phyloP scores from a whole-genome alignment of 495 filamentous ascomycete species.

The Podospora tetraspora region DNA sequence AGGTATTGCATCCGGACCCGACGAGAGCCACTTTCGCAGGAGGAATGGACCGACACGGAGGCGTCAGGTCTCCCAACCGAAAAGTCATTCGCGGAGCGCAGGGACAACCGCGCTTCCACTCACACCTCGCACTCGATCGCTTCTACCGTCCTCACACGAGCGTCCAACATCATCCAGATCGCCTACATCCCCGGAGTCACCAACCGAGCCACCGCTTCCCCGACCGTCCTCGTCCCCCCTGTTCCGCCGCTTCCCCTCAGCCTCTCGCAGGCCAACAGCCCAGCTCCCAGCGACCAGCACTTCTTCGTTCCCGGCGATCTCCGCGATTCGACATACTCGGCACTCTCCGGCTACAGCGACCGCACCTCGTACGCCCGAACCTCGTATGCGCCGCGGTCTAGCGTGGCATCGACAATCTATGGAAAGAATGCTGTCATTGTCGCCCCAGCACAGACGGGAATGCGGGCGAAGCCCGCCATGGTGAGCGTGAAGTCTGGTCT shows the following conservation, averaged over 20 bases:
- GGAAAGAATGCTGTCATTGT: slow-evolving; percentile 78
- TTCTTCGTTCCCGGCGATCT: slow-evolving; percentile 93
- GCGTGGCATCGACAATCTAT: slow-evolving; percentile 89
- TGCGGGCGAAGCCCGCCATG: slow-evolving; percentile 79
- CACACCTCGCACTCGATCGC: slow-evolving; percentile 89
- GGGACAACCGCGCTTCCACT: slow-evolving; percentile 68
- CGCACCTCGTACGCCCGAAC: slow-evolving; percentile 60
- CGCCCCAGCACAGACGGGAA: slow-evolving; percentile 71
- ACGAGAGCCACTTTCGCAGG: slow-evolving; percentile 53
- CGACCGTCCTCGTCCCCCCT: slow-evolving; percentile 78
- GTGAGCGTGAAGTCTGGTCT: slow-evolving; percentile 75
- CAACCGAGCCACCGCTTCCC: slow-evolving; percentile 78
- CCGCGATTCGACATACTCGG: slow-evolving; percentile 78
- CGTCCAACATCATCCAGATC: slow-evolving; percentile 98
- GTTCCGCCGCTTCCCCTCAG: slow-evolving; percentile 85
- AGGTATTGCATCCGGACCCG: slow-evolving; percentile 78
- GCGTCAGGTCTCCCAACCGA: slow-evolving; percentile 48
- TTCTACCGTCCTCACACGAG: slow-evolving; percentile 89
- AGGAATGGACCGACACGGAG: slow-evolving; percentile 51
- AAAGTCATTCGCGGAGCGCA: slow-evolving; percentile 54
- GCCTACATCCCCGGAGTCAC: slow-evolving; percentile 98
- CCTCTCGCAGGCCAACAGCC: slow-evolving; percentile 50
- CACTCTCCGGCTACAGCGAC: slow-evolving; percentile 57
- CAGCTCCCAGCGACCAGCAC: slow-evolving; percentile 65
- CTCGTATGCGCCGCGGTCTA: slow-evolving; percentile 64